Base-by-base conservation (phyloP, 148 eudicot species). In the Spergularia bocconei region DNA sequence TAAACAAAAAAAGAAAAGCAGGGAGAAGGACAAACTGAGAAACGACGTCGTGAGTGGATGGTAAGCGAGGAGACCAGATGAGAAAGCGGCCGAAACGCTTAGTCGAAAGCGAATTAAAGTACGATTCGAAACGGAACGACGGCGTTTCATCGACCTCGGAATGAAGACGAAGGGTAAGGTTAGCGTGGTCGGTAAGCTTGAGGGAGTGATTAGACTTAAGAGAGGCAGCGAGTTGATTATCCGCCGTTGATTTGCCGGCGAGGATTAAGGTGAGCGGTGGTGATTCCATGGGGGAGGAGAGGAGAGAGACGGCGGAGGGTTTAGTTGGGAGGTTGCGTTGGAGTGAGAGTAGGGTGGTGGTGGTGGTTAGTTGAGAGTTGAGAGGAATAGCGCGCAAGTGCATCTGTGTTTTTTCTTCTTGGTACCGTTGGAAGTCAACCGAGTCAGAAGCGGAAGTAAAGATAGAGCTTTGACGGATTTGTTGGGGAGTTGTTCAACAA, bases 21-120 rank as follows among this genome's bases (percentile, higher is more conserved):
- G 13, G 3, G 6, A 68, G 48, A 16, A 17, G 23, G 15, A 70
- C 87, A 79, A 52, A 93, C 98, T 79, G 85, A 13, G 97, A 90
- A 75, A 90, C 86, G 20, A 91, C 84, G 75, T 91, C 98, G 52
- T 91, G 98, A 6, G 98, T 93, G 4, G 98, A 90, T 21, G 87
- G 77, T 78, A 91, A 75, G 62, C 85, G 82, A 10, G 90, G 90
- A 67, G 98, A 93, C 88, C 88, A 93, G 76, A 93, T 69, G 14
- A 91, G 79, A 73, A 91, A 79, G 17, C 87, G 82, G 17, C 97
- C 98, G 70, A 93, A 90, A 36, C 93, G 81, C 33, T 76, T 63
- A 9, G 97, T 87, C 11, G 81, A 68, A 48, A 93, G 90, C 39
- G 83, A 81, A 73, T 73, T 67, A 71, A 93, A 75, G 73, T 80